Evolutionary conservation across 2,329 filamentous ascomycete genomes (phyloP).

Genomic region (Ophiosphaerella korrae): DNA sequence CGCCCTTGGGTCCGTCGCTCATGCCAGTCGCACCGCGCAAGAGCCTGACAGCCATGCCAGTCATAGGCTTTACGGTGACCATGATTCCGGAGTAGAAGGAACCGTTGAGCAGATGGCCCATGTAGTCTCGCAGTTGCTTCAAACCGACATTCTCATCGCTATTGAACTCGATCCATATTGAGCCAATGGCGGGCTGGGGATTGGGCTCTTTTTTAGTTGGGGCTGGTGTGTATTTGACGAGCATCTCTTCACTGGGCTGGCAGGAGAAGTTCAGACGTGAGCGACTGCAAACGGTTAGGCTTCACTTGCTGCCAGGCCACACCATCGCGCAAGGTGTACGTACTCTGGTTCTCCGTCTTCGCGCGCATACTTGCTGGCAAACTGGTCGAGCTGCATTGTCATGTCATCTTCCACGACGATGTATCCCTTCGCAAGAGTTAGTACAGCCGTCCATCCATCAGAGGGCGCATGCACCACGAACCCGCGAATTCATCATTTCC

Average conservation of each 20-base stretch:
- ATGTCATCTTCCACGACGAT: constrained; percentile 89
- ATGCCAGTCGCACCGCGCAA: constrained; percentile 37
- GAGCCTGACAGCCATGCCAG: constrained; percentile 68
- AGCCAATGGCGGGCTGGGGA: constrained; percentile 76
- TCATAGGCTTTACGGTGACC: constrained; percentile 81
- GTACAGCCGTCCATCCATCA: constrained; percentile 17
- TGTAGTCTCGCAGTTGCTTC: constrained; percentile 89
- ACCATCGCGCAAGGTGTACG: constrained; percentile 35
- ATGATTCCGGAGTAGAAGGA: constrained; percentile 91
- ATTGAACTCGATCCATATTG: constrained; percentile 93
- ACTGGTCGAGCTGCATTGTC: constrained; percentile 82
- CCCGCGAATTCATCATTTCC: constrained; percentile 91
- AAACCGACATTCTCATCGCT: constrained; percentile 80
- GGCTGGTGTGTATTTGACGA: constrained; percentile 78
- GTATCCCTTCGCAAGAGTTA: constrained; percentile 71
- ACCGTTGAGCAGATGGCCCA: constrained; percentile 77
- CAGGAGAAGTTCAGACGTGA: constrained; percentile 86
- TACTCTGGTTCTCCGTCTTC: constrained; percentile 78
- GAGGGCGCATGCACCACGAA: constrained; percentile 55
- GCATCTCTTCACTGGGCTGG: constrained; percentile 81
- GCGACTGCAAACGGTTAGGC: constrained; percentile 62
- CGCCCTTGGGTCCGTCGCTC: constrained; percentile 68
- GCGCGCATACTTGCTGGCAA: constrained; percentile 73
- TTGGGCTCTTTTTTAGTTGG: constrained; percentile 71
- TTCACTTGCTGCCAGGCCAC: neutral